phyloP scores from a whole-genome alignment of 768 basidiomycete species.

The Leccinum uliginosum region DNA sequence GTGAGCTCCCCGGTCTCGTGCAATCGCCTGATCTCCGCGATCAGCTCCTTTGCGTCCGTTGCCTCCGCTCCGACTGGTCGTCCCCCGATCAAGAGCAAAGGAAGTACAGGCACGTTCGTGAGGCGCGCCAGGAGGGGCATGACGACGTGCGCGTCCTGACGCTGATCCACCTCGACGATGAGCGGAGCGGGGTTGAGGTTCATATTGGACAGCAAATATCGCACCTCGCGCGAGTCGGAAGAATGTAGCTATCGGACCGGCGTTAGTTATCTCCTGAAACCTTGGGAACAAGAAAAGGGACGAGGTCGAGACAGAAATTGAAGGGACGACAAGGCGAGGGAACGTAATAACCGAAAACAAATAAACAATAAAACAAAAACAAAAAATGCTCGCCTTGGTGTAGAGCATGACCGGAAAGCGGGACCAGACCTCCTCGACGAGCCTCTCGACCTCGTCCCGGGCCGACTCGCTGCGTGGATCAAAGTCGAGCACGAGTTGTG shows the following conservation, averaged over 20 bases:
- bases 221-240: constrained; percentile 61
- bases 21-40: constrained; percentile 50
- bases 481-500: constrained; percentile 78
- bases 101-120: constrained; percentile 50
- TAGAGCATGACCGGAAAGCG: constrained; percentile 74
- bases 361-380: not conserved
- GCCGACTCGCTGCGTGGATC: constrained; percentile 67
- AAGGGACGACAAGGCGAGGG: not conserved
- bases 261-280: constrained; percentile 5
- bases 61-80: constrained; percentile 41
- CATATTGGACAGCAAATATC: constrained; percentile 50
- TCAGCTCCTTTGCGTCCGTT: constrained; percentile 13
- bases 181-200: constrained; percentile 59
- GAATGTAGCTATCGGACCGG: constrained; percentile 49
- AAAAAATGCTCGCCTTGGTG: constrained; percentile 49
- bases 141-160: constrained; percentile 66
- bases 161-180: constrained; percentile 67
- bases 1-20: constrained; percentile 49
- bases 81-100: constrained; percentile 69
- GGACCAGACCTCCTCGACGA: constrained; percentile 66
- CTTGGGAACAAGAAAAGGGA: not conserved
- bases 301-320: not conserved
- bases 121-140: constrained; percentile 59
- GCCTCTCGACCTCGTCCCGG: constrained; percentile 49
- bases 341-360: not conserved